Evolutionary conservation across 176 grass and related monocot species (phyloP).

Genomic region (Coix lacrymajobi): DNA sequence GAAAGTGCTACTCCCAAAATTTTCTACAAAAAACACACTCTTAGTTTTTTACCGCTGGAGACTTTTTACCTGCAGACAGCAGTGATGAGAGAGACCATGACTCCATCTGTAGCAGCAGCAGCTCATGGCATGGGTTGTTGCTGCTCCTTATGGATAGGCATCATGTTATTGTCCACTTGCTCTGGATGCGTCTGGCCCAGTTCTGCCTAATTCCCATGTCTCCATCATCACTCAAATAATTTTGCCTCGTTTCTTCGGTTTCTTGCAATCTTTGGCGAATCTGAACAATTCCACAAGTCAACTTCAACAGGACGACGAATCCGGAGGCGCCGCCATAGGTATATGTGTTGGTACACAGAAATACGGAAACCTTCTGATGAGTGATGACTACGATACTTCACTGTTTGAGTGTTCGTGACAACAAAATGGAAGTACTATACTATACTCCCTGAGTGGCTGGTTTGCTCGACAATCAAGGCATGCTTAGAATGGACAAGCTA

Average conservation of each 20-base stretch:
- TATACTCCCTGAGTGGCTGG: background rate
- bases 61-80: background rate
- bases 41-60: background rate
- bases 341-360: background rate
- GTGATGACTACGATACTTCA: background rate
- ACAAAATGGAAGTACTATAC: background rate
- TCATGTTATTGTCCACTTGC: conserved; percentile 29
- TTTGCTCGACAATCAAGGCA: background rate
- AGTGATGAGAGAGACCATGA: background rate
- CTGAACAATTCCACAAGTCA: background rate
- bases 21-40: too few relatives aligned
- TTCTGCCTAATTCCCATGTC: conserved; percentile 27
- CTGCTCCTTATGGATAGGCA: conserved; percentile 30
- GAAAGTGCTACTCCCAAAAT: too few relatives aligned
- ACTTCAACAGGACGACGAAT: conserved; percentile 15
- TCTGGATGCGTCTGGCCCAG: background rate
- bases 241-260: background rate
- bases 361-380: background rate
- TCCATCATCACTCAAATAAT: conserved; percentile 4
- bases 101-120: background rate
- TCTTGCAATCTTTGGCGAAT: background rate
- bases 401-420: background rate
- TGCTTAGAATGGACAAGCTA: background rate
- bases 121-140: conserved; percentile 18
- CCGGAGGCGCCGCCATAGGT: background rate